phyloP scores from a whole-genome alignment of 805 yeast species.

The Helenozyma rhizophorensis region DNA sequence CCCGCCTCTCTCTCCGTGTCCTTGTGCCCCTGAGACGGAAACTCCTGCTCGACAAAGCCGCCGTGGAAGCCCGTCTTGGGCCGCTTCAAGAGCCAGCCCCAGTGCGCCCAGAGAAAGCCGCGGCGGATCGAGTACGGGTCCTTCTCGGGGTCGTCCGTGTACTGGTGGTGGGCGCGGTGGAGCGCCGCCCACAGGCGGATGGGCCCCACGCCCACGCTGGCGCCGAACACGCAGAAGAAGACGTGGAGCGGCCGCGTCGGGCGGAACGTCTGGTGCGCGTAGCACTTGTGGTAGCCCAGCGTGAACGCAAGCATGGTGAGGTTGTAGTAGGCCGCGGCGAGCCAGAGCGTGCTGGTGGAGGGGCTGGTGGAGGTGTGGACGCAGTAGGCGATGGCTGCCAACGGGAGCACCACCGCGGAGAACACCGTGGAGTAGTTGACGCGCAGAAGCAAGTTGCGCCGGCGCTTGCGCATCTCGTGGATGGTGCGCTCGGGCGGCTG shows the following conservation, averaged over 20 bases:
- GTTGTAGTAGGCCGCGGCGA: constrained; percentile 29
- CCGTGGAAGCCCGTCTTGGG: constrained; percentile 41
- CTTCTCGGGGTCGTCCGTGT: constrained; percentile 73
- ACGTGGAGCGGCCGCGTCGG: constrained; percentile 33
- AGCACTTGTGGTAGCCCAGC: constrained; percentile 40
- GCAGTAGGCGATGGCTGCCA: constrained; percentile 24
- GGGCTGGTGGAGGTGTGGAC: constrained; percentile 21
- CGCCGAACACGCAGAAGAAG: constrained; percentile 55
- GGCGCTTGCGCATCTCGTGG: constrained; percentile 31
- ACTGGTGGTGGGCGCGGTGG: constrained; percentile 89
- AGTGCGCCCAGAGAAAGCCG: constrained; percentile 77
- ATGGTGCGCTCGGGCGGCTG: constrained; percentile 18
- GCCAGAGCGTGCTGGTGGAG: constrained; percentile 25
- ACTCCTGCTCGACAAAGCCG: constrained; percentile 35
- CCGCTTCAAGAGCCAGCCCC: constrained; percentile 79
- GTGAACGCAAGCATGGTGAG: constrained; percentile 38
- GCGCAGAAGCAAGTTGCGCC: constrained; percentile 31
- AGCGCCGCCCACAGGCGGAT: constrained; percentile 75
- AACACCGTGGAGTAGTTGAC: constrained; percentile 33
- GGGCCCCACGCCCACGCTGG: constrained; percentile 74
- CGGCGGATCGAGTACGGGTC: constrained; percentile 85
- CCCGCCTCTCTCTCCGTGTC: constrained; percentile 1
- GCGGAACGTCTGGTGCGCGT: constrained; percentile 36
- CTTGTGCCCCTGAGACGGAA: constrained; percentile 15
- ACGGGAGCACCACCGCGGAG: constrained; percentile 33